Base-by-base conservation (phyloP, 2,329 filamentous ascomycete species). In the Botrytis cinerea region DNA sequence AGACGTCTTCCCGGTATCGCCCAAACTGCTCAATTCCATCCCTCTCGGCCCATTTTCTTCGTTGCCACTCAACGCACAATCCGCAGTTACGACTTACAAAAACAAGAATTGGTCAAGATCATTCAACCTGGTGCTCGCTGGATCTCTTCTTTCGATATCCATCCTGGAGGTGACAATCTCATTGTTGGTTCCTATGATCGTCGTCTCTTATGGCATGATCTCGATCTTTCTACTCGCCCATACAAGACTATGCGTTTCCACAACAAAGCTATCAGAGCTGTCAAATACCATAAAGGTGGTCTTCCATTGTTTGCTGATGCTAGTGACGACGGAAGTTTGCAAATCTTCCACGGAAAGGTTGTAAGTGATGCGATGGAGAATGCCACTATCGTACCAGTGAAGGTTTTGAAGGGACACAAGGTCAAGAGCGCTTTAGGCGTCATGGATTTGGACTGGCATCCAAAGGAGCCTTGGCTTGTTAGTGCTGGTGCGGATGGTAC, bases 171-270 rank as follows among this genome's bases (percentile, higher is more conserved):
- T 63, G 95, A 97, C 84, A 98, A 99, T 81, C 84, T 99, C 72
- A 93, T 98, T 74, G 93, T 98, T 18, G 94, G 95, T 62, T 96
- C 94, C 0, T 99, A 98, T 84, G 96, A 99, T 84, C 91, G 95
- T 77, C 91, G 95, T 64, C 87, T 99, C 4, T 87, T 99, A 46
- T 99, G 96, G 96, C 96, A 98, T 84, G 96, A 99, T 83, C 87
- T 98, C 71, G 96, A 99, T 78, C 89, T 99, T 51, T 96, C 93
- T 0, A 91, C 89, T 76, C 90, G 93, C 68, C 96, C 96, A 0
- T 98, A 97, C 86, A 98, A 98, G 86, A 98, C 95, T 1, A 91
- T 99, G 84, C 90, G 96, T 69, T 99, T 98, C 85, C 96, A 99
- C 84, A 85, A 89, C 75, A 93, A 97, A 83, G 96, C 96, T 63